Base-by-base conservation (phyloP, 805 yeast species). In the Tetrapisispora phaffii region DNA sequence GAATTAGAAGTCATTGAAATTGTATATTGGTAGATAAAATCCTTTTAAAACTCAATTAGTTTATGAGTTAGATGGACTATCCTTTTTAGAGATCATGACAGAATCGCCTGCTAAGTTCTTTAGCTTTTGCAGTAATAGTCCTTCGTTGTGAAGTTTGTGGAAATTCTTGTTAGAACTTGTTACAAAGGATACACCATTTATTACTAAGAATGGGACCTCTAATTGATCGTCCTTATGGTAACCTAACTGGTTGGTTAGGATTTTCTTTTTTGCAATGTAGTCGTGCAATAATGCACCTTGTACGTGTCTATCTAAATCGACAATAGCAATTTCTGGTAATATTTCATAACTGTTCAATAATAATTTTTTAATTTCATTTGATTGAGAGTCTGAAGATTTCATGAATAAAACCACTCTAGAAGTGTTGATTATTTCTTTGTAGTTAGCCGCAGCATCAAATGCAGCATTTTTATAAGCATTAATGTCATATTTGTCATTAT, bases 241-340 rank as follows among this genome's bases (percentile, higher is more conserved):
- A 32, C 29, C 34, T 17, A 20, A 15, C 2, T 29, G 17, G n/a
- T 34, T 34, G 8, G 23, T 31, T 22, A 54, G 31, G 39, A 49
- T 49, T 16, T 47, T 42, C 16, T 39, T 31, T 19, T 34, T 37
- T 12, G 41, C 41, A 44, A 88, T 72, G 59, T 81, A 82, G 17
- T 70, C 73, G 63, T 87, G 95, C 50, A 89, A 71, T 50, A 73
- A 79, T 3, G 66, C 59, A 2, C 96, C 96, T 58, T 85, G 72
- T 34, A 72, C 69, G 61, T 87, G 95, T 56, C 71, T 73, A 62
- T 88, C 95, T 42, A 88, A 70, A 59, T 89, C 97, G 13, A 88
- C 87, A 43, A 84, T 71, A 5, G 73, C 63, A 1, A 88, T 86
- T 36, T 72, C 69, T 2, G 97, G 97, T 4, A 74, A 73, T 46